These are phyloP conservation scores for Ashbya aceris DNA, from an alignment of 1,139 yeast species.

Conservation along the genomic window DNA sequence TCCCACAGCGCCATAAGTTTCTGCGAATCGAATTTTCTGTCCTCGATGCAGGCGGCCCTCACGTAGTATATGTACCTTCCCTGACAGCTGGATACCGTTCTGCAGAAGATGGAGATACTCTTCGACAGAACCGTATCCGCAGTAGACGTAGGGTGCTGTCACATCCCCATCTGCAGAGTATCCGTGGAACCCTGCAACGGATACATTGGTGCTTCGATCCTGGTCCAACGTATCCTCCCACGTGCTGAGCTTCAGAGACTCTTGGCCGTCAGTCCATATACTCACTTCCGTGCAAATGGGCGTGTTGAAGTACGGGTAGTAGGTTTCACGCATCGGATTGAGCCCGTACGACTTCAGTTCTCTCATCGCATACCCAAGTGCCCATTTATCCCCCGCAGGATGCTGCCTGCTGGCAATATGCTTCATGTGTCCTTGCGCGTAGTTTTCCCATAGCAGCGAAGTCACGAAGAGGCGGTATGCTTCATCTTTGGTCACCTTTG, in stretches of 20 bases:
- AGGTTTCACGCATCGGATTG: slow-evolving; percentile 44
- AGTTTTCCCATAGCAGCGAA: slow-evolving; percentile 28
- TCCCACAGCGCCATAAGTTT: slow-evolving; percentile 46
- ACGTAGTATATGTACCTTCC: slow-evolving; percentile 51
- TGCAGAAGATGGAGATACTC: slow-evolving; percentile 45
- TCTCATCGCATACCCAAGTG: slow-evolving; percentile 34
- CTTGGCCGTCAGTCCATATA: slow-evolving; percentile 32
- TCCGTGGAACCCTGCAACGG: slow-evolving; percentile 52
- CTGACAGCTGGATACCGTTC: slow-evolving; percentile 33
- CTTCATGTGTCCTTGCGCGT: slow-evolving; percentile 32
- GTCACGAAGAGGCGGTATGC: slow-evolving; percentile 43
- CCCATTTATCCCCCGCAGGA: slow-evolving; percentile 37
- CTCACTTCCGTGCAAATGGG: slow-evolving; percentile 43
- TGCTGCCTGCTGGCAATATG: slow-evolving; percentile 33
- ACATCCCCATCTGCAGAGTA: slow-evolving; percentile 51
- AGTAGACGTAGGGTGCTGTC: slow-evolving; percentile 45
- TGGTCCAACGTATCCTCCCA: slow-evolving; percentile 59
- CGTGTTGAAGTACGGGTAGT: slow-evolving; percentile 46
- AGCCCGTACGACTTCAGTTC: slow-evolving; percentile 39
- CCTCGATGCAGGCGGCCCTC: slow-evolving; percentile 44
- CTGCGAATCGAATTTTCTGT: slow-evolving; percentile 43
- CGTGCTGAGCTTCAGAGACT: slow-evolving; percentile 51
- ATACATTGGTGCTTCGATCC: slow-evolving; percentile 47
- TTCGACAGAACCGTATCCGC: slow-evolving; percentile 53
- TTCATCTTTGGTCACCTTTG: slow-evolving; percentile 54